Evolutionary conservation across 352 stramenopile species (phyloP), one percentile per base, ranked within the genome.

Genomic region (Globisporangium paroecandrum): DNA sequence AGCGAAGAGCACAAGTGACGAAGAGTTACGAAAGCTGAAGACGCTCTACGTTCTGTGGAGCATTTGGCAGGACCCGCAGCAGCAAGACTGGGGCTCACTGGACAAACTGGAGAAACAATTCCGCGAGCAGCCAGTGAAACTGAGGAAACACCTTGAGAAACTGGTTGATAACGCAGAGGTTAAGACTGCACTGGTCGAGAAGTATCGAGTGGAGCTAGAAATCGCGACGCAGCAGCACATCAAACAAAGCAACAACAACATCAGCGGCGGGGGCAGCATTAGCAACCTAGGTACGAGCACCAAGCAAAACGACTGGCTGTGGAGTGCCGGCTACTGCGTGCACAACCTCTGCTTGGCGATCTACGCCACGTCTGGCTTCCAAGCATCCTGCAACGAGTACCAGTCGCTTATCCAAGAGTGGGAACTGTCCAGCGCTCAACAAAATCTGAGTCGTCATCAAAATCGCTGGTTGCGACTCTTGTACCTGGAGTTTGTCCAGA

Each of bases 321-420:
- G 7, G n/a, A 58, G 49, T 13, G 75, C 72, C 43, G 70, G 79
- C 18, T 90, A 80, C 41, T 89, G 81, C 22, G 63, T 87, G n/a
- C 76, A 89, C 62, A 92, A 91, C 58, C 69, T 93, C 4, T 85
- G 78, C 29, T 65, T 88, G 8, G 68, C 79, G 20, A 66, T 93
- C 58, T 91, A 91, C 60, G 64, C 65, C 9, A 76, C 70, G 7
- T 63, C 69, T 34, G 86, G 84, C 5, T 87, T 91, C 58, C 67
- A 85, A 29, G 81, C 74, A 24, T 77, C 81, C 22, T 82, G 70
- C 22, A 49, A 77, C 18, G 78, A 89, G 55, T 91, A 82, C 71
- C 64, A 73, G 10, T 20, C 57, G 60, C 46, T 69, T 47, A 60
- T 83, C 3, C 22, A 47, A 3, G 25, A 54, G 15, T 20, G 38